Evolutionary conservation across 2,329 filamentous ascomycete genomes (phyloP).

Genomic region (Pyrenochaeta sp.): DNA sequence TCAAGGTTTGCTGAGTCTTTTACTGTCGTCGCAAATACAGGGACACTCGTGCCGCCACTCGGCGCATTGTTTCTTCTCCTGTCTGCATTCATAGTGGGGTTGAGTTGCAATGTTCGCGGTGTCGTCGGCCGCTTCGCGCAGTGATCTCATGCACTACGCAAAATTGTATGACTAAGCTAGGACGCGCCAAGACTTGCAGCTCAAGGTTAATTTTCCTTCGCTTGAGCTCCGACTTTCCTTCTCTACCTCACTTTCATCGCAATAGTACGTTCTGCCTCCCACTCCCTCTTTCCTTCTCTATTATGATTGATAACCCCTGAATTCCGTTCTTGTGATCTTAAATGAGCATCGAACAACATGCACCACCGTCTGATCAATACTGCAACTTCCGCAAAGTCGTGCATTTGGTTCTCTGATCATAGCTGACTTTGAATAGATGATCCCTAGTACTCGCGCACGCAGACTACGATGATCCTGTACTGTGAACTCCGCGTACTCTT

Average conservation of each 20-base stretch:
- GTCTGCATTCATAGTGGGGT: conserved; percentile 59
- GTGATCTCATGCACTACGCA: conserved; percentile 20
- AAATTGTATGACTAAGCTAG: conserved; percentile 37
- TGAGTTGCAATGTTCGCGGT: conserved; percentile 11
- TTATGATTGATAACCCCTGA: conserved; percentile 62
- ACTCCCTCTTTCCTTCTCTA: conserved; percentile 16
- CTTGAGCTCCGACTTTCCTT: conserved; percentile 26
- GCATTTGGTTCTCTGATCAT: conserved; percentile 11
- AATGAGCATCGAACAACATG: conserved; percentile 68
- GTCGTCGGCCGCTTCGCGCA: conserved; percentile 3
- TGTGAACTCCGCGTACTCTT: too few species aligned
- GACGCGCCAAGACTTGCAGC: conserved; percentile 41
- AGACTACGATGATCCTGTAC: background rate
- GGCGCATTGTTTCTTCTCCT: conserved; percentile 91
- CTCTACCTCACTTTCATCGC: conserved; percentile 24
- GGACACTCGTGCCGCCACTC: conserved; percentile 75
- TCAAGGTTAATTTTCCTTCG: conserved; percentile 36
- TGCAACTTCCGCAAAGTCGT: conserved; percentile 11
- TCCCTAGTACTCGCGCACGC: background rate
- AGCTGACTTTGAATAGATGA: conserved; percentile 28
- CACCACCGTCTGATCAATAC: conserved; percentile 63
- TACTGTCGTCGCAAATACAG: conserved; percentile 68
- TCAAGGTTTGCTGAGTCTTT: conserved; percentile 56
- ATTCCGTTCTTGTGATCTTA: conserved; percentile 61
- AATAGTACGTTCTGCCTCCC: conserved; percentile 33